Conservation (phyloP, 176 grass and related monocot species). For the Tuctoria greenei region DNA sequence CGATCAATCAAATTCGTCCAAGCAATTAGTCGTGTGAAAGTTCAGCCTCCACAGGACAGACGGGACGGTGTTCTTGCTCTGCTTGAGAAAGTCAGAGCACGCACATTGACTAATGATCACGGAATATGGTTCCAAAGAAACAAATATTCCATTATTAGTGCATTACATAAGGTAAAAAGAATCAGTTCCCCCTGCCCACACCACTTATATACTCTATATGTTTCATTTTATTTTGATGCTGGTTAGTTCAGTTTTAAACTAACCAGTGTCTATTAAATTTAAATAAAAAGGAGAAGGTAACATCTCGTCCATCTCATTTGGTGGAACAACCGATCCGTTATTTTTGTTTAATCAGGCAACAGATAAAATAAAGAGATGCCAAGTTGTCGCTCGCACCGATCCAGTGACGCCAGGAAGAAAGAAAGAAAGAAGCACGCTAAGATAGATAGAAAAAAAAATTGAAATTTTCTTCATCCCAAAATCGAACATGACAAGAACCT, state of each 20-base stretch:
- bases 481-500: not conserved
- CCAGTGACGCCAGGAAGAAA: not conserved
- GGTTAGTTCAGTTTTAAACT: no score
- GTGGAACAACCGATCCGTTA: not conserved
- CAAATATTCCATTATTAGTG: not conserved
- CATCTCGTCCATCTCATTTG: not conserved
- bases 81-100: not conserved
- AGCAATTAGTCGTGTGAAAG: not conserved
- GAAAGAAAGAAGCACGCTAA: not conserved
- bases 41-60: not conserved
- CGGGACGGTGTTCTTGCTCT: not conserved
- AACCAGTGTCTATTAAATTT: no score
- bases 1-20: not conserved
- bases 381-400: conserved; percentile 1
- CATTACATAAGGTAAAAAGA: not conserved
- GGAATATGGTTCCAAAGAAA: not conserved
- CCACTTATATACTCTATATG: no score
- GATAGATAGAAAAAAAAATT: not conserved
- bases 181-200: not conserved
- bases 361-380: not conserved
- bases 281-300: no score
- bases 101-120: conserved; percentile 8
- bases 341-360: not conserved
- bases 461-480: not conserved
- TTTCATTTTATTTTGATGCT: no score